Base-by-base conservation (phyloP, 257 asterid species). In the Solanum sitiens region DNA sequence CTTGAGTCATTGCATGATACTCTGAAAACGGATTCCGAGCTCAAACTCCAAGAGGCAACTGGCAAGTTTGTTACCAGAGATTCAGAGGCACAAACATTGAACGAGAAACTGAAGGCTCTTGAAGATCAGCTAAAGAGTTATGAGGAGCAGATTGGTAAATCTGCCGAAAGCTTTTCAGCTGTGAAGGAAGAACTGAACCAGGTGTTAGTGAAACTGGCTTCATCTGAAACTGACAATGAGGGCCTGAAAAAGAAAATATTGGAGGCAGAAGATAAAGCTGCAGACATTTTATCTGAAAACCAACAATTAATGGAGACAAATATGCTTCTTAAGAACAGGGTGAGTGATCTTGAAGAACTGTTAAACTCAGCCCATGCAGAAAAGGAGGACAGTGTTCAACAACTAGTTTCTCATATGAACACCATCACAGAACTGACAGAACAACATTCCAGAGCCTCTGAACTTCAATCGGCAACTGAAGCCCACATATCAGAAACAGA, bases 371-470 rank as follows among this genome's bases (percentile, higher is more conserved):
- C 91, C 63, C 80, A 73, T 72, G 91, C 94, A 3, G 98, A 94
- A 79, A 91, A 86, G 91, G 98, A 94, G 88, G 90, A 89, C 80
- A 86, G 93, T 32, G 77, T 85, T 33, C 90, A 89, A 88, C 93
- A 95, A 77, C 91, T 96, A 87, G 93, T 93, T 89, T 89, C 94
- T 73, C 99, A 96, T 89, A 82, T 88, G 88, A 89, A 72, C 93
- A 89, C 95, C 53, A 92, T 96, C 87, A 84, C 93, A 7, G 98
- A 95, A 88, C 87, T 96, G 87, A 91, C 93, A 12, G 98, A 94
- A 85, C 61, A 87, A 89, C 95, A 94, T 85, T 91, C 98, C 35
- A 89, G 88, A 91, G 94, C 93, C 83, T 92, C 93, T 33, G 95
- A 92, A 87, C 92, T 92, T 89, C 97, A 95, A 40, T 90, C 77